A percentile compares a stretch with the other conserved stretches of the same genome.
Evolutionary conservation across 2,329 filamentous ascomycete genomes (phyloP).

Genomic region (Xylariaceae sp.): DNA sequence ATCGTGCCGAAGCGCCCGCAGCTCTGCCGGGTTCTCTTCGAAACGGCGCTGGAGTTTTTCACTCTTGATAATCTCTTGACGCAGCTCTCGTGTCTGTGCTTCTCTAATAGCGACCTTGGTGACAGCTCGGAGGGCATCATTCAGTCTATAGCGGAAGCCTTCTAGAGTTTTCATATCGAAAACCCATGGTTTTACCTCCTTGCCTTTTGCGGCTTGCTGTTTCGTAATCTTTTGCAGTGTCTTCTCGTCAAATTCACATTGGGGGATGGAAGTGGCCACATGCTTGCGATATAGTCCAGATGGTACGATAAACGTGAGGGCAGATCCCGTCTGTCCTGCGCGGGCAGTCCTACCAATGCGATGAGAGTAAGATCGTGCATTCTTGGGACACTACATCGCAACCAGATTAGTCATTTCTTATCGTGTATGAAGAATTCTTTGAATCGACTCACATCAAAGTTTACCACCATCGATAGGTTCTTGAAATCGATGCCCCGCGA

Average conservation of each 20-base stretch:
- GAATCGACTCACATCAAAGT: constrained; percentile 63
- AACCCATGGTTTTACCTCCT: constrained; percentile 82
- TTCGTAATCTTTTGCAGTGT: constrained; percentile 75
- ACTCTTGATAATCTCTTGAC: constrained; percentile 55
- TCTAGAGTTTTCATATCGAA: constrained; percentile 95
- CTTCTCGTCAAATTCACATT: constrained; percentile 78
- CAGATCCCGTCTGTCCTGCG: constrained; percentile 88
- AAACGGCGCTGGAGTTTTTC: constrained; percentile 95
- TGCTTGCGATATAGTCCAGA: constrained; percentile 81
- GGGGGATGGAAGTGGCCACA: constrained; percentile 73
- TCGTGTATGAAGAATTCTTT: not conserved
- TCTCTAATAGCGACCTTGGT: constrained; percentile 72
- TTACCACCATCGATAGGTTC: constrained; percentile 89
- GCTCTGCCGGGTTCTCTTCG: constrained; percentile 89
- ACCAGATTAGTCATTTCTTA: not conserved
- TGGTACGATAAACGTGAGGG: constrained; percentile 91
- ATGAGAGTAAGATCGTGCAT: constrained; percentile 92
- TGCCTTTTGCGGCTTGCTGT: constrained; percentile 72
- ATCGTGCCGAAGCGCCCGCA: constrained; percentile 85
- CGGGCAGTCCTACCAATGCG: constrained; percentile 90
- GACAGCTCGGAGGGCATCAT: constrained; percentile 84
- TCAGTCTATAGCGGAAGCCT: constrained; percentile 90
- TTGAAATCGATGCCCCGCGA: constrained; percentile 95
- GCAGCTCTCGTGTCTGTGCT: constrained; percentile 17
- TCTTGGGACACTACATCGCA: constrained; percentile 59